Conservation (phyloP, 2,329 filamentous ascomycete species). For the Trematosphaeria pertusa region DNA sequence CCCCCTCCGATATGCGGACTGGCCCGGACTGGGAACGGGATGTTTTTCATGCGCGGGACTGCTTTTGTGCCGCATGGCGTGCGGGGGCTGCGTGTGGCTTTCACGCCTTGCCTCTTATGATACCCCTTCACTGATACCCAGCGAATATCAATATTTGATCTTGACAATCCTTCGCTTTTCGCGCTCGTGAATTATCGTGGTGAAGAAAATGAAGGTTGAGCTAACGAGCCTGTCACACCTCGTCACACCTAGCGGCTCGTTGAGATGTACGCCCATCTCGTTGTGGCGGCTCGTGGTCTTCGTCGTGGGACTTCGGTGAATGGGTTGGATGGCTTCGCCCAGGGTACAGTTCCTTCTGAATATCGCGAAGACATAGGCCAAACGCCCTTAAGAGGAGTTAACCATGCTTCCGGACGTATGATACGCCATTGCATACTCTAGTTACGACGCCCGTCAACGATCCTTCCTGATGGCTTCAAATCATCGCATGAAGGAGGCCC, state of each 20-base stretch:
- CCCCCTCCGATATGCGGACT: constrained; percentile 22
- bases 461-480: constrained; percentile 6
- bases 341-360: too few species aligned
- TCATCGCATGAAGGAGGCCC: constrained; percentile 16
- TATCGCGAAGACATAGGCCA: too few species aligned
- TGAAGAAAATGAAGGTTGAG: constrained; percentile 5
- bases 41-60: constrained; percentile 29
- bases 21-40: constrained; percentile 20
- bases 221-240: constrained; percentile 18
- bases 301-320: background rate
- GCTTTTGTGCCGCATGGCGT: constrained; percentile 30
- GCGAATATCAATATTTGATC: constrained; percentile 19
- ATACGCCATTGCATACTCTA: background rate
- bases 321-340: too few species aligned
- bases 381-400: background rate
- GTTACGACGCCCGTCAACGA: constrained; percentile 2
- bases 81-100: constrained; percentile 33
- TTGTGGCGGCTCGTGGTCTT: constrained; percentile 12
- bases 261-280: constrained; percentile 29
- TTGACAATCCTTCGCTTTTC: constrained; percentile 4
- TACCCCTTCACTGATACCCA: constrained; percentile 40
- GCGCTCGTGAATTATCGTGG: constrained; percentile 1
- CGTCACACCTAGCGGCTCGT: constrained; percentile 27
- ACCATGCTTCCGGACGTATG: background rate
- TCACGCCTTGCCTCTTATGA: constrained; percentile 39